phyloP scores from a whole-genome alignment of 331 rosid species.

The Ulmus americana region DNA sequence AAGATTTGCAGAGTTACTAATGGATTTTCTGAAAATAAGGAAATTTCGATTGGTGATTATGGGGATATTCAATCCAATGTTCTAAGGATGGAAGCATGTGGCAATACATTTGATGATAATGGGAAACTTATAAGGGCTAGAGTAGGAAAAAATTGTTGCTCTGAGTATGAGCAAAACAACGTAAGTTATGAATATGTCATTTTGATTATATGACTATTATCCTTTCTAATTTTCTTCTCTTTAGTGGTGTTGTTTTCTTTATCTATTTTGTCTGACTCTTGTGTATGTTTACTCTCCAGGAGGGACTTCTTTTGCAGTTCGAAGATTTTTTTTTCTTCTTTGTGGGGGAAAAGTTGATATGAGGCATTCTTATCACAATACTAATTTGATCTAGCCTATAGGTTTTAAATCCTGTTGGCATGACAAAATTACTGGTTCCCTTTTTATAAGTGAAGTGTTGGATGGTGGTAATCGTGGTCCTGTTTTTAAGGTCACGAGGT shows the following conservation, averaged over 20 bases:
- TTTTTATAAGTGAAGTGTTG: conserved; percentile 67
- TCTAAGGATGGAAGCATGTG: conserved; percentile 28
- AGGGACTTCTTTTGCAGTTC: conserved; percentile 79
- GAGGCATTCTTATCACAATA: conserved; percentile 68
- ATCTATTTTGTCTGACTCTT: conserved; percentile 7
- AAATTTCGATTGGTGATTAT: conserved; percentile 28
- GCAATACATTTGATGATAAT: conserved; percentile 34
- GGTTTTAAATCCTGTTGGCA: conserved; percentile 94
- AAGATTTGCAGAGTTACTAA: conserved; percentile 38
- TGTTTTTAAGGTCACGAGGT: conserved; percentile 63
- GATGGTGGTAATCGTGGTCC: conserved; percentile 96
- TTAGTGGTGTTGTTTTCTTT: conserved; percentile 10
- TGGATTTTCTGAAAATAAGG: conserved; percentile 64
- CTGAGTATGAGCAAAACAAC: conserved; percentile 30
- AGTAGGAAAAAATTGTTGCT: conserved; percentile 33
- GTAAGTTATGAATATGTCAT: conserved; percentile 44
- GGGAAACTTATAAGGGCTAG: conserved; percentile 37
- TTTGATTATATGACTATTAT: conserved; percentile 13
- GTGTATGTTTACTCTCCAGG: conserved; percentile 49
- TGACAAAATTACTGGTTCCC: conserved; percentile 80
- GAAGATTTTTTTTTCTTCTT: conserved; percentile 82
- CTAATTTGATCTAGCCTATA: conserved; percentile 54
- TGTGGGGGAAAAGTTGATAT: conserved; percentile 76
- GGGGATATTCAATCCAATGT: conserved; percentile 49
- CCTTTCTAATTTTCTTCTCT: conserved; percentile 7